Percentiles rank a stretch among this genome's conserved stretches.
Evolutionary conservation across 1,139 yeast species (phyloP).

Genomic region (Hanseniaspora uvarum): DNA sequence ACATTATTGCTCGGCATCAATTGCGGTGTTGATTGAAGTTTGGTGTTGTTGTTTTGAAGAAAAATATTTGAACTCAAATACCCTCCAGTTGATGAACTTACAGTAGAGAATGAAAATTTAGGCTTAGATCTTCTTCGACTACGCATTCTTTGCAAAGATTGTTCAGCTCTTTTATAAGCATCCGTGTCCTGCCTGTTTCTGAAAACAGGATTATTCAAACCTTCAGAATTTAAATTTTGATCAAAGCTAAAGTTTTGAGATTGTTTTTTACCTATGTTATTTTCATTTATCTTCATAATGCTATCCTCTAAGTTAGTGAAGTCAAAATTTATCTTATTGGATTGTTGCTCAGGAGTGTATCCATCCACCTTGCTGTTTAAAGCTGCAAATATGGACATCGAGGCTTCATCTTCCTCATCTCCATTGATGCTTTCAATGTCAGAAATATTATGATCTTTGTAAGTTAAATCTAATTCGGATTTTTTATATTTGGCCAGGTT

Average conservation of each 20-base stretch:
- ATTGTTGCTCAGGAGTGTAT: conserved; percentile 22
- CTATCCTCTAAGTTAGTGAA: conserved; percentile 6
- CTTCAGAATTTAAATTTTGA: not conserved
- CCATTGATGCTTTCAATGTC: conserved; percentile 19
- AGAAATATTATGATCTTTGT: not conserved
- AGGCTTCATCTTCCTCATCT: conserved; percentile 33
- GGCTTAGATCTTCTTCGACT: conserved; percentile 47
- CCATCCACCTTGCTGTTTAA: conserved; percentile 24
- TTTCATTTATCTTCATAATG: not conserved
- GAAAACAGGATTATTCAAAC: not conserved
- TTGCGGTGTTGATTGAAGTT: not conserved
- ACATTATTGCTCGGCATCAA: not conserved
- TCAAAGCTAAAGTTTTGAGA: not conserved
- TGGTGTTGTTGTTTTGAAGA: conserved; percentile 1
- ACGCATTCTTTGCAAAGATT: conserved; percentile 53
- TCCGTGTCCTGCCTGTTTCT: conserved; percentile 26
- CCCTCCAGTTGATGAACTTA: conserved; percentile 11
- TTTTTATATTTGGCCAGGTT: not conserved
- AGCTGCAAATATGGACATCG: conserved; percentile 38
- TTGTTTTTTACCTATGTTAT: not conserved
- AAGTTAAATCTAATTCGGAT: not conserved
- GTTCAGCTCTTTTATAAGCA: conserved; percentile 56
- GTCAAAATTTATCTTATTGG: conserved; percentile 10
- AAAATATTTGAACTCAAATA: conserved; percentile 13
- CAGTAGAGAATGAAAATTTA: conserved; percentile 14